A percentile compares a stretch with the other conserved stretches of the same genome.
phyloP scores from a whole-genome alignment of 2,329 filamentous ascomycete genomes.

The Sporothrix pseudoabietina region DNA sequence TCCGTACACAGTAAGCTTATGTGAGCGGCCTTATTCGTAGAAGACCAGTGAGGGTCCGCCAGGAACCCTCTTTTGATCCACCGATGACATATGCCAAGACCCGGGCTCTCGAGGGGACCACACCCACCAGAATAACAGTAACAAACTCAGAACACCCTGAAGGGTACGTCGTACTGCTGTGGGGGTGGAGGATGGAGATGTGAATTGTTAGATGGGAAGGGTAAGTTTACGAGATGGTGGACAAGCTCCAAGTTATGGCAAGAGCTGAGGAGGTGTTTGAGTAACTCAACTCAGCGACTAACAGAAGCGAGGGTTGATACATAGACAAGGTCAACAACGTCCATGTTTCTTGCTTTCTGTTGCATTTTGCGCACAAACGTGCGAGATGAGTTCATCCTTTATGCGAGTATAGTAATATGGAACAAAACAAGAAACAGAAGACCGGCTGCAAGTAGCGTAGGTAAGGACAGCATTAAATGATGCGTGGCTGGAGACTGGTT shows the following conservation, averaged over 20 bases:
- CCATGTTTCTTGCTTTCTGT: neutral
- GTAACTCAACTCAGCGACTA: neutral
- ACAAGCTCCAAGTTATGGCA: too few relatives aligned
- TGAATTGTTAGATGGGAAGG: slow-evolving; percentile 8
- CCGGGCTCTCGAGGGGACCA: neutral
- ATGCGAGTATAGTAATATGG: neutral
- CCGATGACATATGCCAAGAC: slow-evolving; percentile 22
- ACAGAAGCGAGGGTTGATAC: neutral
- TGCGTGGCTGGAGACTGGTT: neutral
- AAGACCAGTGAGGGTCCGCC: neutral
- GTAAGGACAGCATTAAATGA: neutral
- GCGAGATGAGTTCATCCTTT: too few relatives aligned
- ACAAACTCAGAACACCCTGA: neutral
- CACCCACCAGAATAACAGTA: neutral
- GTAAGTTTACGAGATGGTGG: neutral
- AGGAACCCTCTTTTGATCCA: slow-evolving; percentile 7
- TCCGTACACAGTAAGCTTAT: too few relatives aligned
- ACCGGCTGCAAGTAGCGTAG: neutral
- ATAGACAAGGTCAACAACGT: neutral
- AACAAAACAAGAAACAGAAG: neutral
- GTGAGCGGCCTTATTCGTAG: neutral
- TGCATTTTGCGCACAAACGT: neutral
- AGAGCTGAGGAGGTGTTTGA: too few relatives aligned
- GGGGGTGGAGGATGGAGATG: neutral
- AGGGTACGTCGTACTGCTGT: neutral